phyloP scores from a whole-genome alignment of 345 rosid genomes.

The Eucalyptus pauciflora region DNA sequence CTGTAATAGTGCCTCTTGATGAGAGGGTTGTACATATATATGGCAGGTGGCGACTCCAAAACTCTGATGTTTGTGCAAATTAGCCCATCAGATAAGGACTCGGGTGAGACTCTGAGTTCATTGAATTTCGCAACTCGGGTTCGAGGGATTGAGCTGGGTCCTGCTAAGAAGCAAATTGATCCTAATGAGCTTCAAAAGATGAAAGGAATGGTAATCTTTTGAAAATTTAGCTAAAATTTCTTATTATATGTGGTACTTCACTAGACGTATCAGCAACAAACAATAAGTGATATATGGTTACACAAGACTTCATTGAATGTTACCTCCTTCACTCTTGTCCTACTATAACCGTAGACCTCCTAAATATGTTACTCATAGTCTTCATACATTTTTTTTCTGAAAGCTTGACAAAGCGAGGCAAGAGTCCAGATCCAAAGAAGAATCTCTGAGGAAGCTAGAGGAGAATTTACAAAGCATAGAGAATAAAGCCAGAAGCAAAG shows the following conservation, averaged over 20 bases:
- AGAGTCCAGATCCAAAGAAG: slow-evolving; percentile 72
- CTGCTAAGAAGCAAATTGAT: slow-evolving; percentile 72
- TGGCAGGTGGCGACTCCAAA: slow-evolving; percentile 85
- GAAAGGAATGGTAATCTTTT: slow-evolving; percentile 51
- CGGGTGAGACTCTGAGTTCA: slow-evolving; percentile 82
- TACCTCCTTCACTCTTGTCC: neutral
- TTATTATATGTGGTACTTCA: neutral
- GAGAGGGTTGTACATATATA: neutral
- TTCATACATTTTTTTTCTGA: neutral
- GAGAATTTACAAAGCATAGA: slow-evolving; percentile 67
- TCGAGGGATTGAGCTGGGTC: slow-evolving; percentile 82
- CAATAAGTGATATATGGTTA: neutral
- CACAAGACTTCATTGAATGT: neutral
- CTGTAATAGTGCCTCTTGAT: neutral
- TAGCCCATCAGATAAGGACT: slow-evolving; percentile 82
- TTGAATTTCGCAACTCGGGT: slow-evolving; percentile 88
- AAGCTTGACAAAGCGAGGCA: slow-evolving; percentile 84
- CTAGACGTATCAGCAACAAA: neutral
- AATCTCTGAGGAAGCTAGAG: slow-evolving; percentile 62
- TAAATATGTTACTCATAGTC: neutral
- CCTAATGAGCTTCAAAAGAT: slow-evolving; percentile 69
- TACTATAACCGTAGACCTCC: neutral
- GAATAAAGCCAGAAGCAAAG: slow-evolving; percentile 57
- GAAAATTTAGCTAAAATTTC: neutral
- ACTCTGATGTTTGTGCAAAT: slow-evolving; percentile 94